A percentile compares a stretch with the other conserved stretches of the same genome.
Evolutionary conservation across 2,329 filamentous ascomycete genomes (phyloP).

Genomic region (Claviceps humidiphila): DNA sequence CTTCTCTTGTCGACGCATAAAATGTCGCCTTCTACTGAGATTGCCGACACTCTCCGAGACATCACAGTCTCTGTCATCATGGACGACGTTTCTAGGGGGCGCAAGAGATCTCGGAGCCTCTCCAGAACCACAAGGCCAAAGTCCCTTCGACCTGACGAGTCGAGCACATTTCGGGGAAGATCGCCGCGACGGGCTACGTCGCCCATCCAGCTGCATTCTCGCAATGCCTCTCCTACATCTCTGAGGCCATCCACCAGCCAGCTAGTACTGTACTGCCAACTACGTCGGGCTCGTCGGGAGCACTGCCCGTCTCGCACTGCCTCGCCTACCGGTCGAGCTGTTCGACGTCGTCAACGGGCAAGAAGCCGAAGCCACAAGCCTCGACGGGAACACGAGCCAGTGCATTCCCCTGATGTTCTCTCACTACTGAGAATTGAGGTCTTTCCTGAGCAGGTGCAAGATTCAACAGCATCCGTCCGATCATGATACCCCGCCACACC

Average conservation of each 20-base stretch:
- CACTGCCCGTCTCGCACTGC: conserved; percentile 28
- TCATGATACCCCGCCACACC: neutral
- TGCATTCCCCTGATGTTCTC: conserved; percentile 15
- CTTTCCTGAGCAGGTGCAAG: conserved; percentile 11
- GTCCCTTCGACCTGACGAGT: conserved; percentile 24
- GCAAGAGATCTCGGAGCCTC: conserved; percentile 26
- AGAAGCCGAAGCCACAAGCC: conserved; percentile 25
- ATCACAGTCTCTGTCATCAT: conserved; percentile 8
- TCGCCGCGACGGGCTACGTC: conserved; percentile 27
- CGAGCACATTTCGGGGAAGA: conserved; percentile 29
- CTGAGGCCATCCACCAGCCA: conserved; percentile 27
- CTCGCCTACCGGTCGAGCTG: conserved; percentile 21
- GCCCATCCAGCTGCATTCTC: conserved; percentile 19
- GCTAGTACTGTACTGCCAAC: conserved; percentile 26
- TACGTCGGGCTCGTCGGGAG: conserved; percentile 28
- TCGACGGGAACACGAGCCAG: conserved; percentile 17
- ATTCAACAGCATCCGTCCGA: neutral
- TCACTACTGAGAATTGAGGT: conserved; percentile 24
- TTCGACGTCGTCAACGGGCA: conserved; percentile 24
- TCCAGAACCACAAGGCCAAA: conserved; percentile 18
- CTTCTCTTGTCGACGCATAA: neutral
- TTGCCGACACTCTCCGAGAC: conserved; percentile 13
- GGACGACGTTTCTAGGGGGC: conserved; percentile 21
- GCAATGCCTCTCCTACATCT: conserved; percentile 19
- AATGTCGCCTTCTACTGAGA: conserved; percentile 14